Evolutionary conservation across 371 early-diverging fungal genomes (phyloP), one percentile per base, ranked within the genome.

Genomic region (Parasitella parasitica): DNA sequence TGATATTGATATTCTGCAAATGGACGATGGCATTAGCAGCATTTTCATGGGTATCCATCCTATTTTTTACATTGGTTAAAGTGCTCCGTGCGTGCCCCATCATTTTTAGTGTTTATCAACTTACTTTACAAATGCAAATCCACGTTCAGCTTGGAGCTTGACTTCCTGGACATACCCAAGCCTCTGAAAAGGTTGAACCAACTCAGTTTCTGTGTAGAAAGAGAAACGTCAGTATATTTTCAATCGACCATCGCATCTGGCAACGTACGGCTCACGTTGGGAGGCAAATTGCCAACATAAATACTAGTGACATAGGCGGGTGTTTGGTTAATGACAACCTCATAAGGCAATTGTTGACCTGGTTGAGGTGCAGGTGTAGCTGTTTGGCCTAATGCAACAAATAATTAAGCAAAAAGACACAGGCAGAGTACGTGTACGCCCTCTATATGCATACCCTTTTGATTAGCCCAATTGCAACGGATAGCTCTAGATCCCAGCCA

Each of bases 101-200:
- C 16, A n/a, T n/a, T 16, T 16, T 12, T 54, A 26, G 15, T 20
- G 2, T 20, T 4, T 9, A 9, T 22, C 18, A 16, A 67, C 74
- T 70, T 74, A 87, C 89, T 90, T 92, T 64, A 95, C 84, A 77
- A 95, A 95, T 4, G 91, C 95, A 70, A 88, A 95, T 11, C 96
- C 96, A 55, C 92, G 89, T 53, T 95, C 96, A n/a, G 88, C 80
- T 73, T 94, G 95, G 69, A 95, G 75, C 48, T 92, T 84, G 43
- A 94, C 70, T 64, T 94, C 94, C 32, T 88, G 70, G 20, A 94
- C 82, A 66, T 79, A 85, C 6, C 96, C 96, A 66, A 76, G 94
- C 39, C 77, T 80, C 61, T 89, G 90, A 78, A 95, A 94, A 49
- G 69, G 69, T 28, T 60, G 64, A 39, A 69, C 51, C 38, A 69